Evolutionary conservation across 805 yeast species (phyloP).

Genomic region (Lipomyces chichibuensis): DNA sequence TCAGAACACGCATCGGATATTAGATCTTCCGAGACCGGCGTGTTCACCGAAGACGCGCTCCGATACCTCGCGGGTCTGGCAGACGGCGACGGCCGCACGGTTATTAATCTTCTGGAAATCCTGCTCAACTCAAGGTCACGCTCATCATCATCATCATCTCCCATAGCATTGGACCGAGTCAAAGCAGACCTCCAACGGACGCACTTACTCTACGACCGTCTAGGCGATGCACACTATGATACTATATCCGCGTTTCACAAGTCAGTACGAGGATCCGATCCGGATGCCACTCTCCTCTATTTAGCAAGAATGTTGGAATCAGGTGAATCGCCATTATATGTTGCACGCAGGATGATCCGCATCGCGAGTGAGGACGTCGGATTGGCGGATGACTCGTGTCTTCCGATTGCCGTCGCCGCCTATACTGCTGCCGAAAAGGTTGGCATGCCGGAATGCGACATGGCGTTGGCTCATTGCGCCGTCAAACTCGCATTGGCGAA

Average conservation of each 20-base stretch:
- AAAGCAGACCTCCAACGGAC: slow-evolving; percentile 36
- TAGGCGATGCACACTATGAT: slow-evolving; percentile 93
- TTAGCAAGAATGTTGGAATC: slow-evolving; percentile 85
- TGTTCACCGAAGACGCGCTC: slow-evolving; percentile 58
- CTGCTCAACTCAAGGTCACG: background rate
- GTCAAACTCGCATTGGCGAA: slow-evolving; percentile 84
- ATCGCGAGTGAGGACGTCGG: slow-evolving; percentile 97
- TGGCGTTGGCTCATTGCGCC: slow-evolving; percentile 87
- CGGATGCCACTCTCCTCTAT: slow-evolving; percentile 88
- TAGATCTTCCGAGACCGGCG: slow-evolving; percentile 3
- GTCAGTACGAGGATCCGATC: slow-evolving; percentile 83
- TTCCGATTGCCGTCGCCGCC: slow-evolving; percentile 85
- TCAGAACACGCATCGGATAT: slow-evolving; percentile 6
- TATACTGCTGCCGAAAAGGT: slow-evolving; percentile 85
- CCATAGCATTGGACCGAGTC: slow-evolving; percentile 3
- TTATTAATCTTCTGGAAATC: slow-evolving; percentile 77
- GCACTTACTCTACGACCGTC: slow-evolving; percentile 75
- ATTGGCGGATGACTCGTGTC: slow-evolving; percentile 72
- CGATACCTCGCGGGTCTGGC: slow-evolving; percentile 72
- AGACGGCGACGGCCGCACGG: slow-evolving; percentile 87
- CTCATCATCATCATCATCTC: slow-evolving; percentile 39
- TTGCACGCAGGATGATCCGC: slow-evolving; percentile 87
- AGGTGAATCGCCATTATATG: slow-evolving; percentile 91
- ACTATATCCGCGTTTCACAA: slow-evolving; percentile 95
- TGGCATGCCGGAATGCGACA: slow-evolving; percentile 94